Percentiles rank a stretch among this genome's conserved stretches.
phyloP scores from a whole-genome alignment of 176 grass and related monocot genomes.

The Aegilops longissima region DNA sequence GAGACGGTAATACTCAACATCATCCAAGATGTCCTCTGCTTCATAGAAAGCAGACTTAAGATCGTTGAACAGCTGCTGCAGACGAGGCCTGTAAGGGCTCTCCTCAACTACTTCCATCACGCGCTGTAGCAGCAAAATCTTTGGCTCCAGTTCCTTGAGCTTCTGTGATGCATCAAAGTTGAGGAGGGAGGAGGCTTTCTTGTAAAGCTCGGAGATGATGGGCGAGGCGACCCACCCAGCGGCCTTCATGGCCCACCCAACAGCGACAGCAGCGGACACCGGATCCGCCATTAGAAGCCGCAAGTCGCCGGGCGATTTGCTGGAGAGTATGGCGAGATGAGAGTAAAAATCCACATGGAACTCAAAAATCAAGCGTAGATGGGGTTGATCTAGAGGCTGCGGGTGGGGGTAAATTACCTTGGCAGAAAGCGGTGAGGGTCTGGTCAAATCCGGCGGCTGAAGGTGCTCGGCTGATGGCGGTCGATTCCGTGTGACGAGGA shows the following conservation, averaged over 20 bases:
- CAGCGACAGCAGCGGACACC: not conserved
- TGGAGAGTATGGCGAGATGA: not conserved
- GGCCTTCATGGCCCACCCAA: slow-evolving; percentile 6
- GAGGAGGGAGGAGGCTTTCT: slow-evolving; percentile 2
- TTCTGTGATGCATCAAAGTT: not conserved
- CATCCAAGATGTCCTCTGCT: slow-evolving; percentile 33
- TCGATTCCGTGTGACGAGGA: too few relatives aligned
- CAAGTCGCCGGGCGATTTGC: not conserved
- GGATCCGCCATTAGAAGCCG: slow-evolving; percentile 2
- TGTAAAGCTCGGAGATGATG: slow-evolving; percentile 13
- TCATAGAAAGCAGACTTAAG: slow-evolving; percentile 33
- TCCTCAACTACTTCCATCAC: not conserved
- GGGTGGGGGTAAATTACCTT: too few relatives aligned
- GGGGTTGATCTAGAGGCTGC: too few relatives aligned
- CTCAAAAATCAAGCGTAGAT: too few relatives aligned
- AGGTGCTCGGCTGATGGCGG: too few relatives aligned
- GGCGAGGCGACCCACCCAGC: slow-evolving; percentile 7
- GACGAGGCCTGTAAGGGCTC: not conserved
- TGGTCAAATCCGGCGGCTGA: too few relatives aligned
- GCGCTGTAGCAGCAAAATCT: not conserved
- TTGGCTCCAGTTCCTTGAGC: slow-evolving; percentile 8
- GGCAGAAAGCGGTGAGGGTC: too few relatives aligned
- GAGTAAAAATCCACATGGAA: too few relatives aligned
- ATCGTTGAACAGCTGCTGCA: not conserved
- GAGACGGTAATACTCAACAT: slow-evolving; percentile 28